These are phyloP conservation scores for Nakaseomyces bracarensis DNA, from an alignment of 1,139 yeast genomes.

Conservation along the genomic window DNA sequence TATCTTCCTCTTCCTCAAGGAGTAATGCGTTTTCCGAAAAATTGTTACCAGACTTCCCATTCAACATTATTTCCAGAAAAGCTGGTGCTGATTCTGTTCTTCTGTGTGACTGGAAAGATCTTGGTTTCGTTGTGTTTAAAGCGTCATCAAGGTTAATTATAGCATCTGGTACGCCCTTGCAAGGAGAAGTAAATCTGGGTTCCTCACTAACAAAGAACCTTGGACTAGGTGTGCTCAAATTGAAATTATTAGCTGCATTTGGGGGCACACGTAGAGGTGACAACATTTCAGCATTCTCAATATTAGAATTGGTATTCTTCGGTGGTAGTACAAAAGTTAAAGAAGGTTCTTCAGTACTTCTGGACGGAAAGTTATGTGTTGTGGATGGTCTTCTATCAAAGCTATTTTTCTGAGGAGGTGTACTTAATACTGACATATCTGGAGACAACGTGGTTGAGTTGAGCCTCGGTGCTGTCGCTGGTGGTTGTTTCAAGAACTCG, in stretches of 20 bases:
- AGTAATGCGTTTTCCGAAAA: slow-evolving; percentile 7
- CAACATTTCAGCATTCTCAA: neutral
- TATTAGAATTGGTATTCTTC: neutral
- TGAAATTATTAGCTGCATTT: slow-evolving; percentile 1
- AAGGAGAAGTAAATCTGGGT: slow-evolving; percentile 27
- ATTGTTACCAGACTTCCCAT: slow-evolving; percentile 9
- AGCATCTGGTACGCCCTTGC: slow-evolving; percentile 47
- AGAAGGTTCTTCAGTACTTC: slow-evolving; percentile 4
- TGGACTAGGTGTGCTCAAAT: slow-evolving; percentile 19
- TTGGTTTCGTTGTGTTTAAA: slow-evolving; percentile 33
- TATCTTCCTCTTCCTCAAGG: slow-evolving; percentile 19
- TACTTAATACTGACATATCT: neutral
- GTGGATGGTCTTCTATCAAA: neutral
- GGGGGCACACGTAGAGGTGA: slow-evolving; percentile 3
- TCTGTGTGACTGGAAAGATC: slow-evolving; percentile 34
- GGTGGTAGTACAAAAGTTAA: slow-evolving; percentile 1
- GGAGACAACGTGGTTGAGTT: neutral
- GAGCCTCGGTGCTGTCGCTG: slow-evolving; percentile 8
- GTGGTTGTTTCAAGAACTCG: slow-evolving; percentile 34
- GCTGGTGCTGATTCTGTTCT: slow-evolving; percentile 45
- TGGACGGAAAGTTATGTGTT: neutral
- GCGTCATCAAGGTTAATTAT: slow-evolving; percentile 57
- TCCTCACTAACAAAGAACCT: slow-evolving; percentile 30
- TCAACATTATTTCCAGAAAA: slow-evolving; percentile 30
- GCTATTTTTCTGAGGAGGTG: neutral